Evolutionary conservation across 208 protist genomes (phyloP).

Genomic region (Leishmania major): DNA sequence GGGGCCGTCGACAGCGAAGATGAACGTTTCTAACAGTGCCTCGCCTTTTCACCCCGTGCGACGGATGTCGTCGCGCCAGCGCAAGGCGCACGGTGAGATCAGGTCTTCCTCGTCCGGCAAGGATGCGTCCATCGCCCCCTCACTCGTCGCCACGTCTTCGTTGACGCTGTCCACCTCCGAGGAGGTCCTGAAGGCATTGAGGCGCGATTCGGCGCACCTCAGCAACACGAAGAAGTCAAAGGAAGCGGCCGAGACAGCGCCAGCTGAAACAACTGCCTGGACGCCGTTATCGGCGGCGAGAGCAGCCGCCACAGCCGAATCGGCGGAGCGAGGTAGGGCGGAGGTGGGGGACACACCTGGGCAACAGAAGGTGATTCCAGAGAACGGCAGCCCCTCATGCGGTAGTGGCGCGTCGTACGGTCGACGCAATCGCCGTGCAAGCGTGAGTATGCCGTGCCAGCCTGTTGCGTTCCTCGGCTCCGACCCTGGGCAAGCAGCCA

Average conservation of each 20-base stretch:
- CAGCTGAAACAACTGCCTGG: background rate
- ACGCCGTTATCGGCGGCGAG: background rate
- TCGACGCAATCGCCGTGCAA: conserved; percentile 9
- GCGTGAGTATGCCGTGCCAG: conserved; percentile 9
- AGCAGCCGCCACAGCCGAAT: background rate
- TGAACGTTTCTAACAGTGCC: background rate
- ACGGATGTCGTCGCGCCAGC: background rate
- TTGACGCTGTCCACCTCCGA: conserved; percentile 4
- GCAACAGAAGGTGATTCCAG: background rate
- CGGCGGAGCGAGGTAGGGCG: background rate
- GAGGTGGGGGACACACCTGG: background rate
- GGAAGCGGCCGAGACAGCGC: background rate
- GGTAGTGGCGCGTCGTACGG: conserved; percentile 13
- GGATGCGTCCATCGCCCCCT: background rate
- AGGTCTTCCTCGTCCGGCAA: background rate
- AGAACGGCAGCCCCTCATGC: background rate
- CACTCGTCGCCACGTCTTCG: background rate
- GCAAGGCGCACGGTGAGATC: background rate
- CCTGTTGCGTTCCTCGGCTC: conserved; percentile 29
- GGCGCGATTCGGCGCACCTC: conserved; percentile 7
- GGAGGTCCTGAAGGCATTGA: conserved; percentile 4
- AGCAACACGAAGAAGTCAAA: background rate
- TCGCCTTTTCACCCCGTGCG: background rate
- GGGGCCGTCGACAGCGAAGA: background rate
- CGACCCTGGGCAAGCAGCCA: background rate